Evolutionary conservation across 306 rosid species (phyloP), one percentile per base, ranked within the genome.

Genomic region (Glycyrrhiza uralensis): DNA sequence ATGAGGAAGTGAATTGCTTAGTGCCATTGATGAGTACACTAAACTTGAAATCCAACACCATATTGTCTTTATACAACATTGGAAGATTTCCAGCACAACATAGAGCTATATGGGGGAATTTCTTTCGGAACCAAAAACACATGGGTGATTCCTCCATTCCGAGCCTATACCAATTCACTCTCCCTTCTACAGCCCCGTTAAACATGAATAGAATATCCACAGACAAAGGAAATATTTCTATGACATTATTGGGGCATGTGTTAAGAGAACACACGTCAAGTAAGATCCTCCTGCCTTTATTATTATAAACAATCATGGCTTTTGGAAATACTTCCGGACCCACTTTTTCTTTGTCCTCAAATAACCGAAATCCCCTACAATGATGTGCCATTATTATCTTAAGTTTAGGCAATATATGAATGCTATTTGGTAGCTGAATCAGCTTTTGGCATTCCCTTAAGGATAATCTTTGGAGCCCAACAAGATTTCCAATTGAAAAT

Each of bases 1-100:
- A 55, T 1, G 68, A 55, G 13, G 60, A 56, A 66, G 20, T 29
- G 7, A 65, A 17, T 10, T 54, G 73, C 0, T 18, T 57, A 33
- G 55, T 58, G 22, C 64, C 44, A 62, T 74, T 74, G 44, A 74
- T 63, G 32, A 74, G 15, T 19, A 49, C 65, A 22, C 24, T 9
- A 6, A 74, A 50, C 54, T 52, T 39, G 44, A 62, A 49, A 39
- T 36, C 38, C 19, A 36, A n/a, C 3, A 50, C 13, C 29, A 18
- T 67, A 13, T 24, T 64, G 9, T 7, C 28, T 49, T n/a, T 7
- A 20, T 26, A 30, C n/a, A 4, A 19, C n/a, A 22, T 29, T 29
- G 0, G n/a, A 12, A 19, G 10, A 12, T 36, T 38, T 63, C 9
- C 51, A 22, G 18, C 10, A 41, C 35, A 63, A 10, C n/a, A 13